Conservation (phyloP, 139 green algal species). For the Volvox reticuliferus region DNA sequence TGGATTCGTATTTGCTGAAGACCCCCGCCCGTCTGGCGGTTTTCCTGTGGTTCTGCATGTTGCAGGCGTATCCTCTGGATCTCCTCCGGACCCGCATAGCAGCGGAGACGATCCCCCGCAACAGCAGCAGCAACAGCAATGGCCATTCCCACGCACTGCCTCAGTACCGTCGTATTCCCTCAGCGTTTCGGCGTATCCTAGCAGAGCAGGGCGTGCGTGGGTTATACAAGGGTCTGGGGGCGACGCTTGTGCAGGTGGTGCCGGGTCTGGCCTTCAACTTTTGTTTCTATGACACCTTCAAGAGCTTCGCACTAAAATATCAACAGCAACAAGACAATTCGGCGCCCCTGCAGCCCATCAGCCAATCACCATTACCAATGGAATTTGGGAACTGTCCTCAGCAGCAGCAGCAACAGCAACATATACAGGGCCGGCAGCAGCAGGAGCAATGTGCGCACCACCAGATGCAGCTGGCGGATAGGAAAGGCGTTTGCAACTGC, state of each 20-base stretch:
- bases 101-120: conserved; percentile 62
- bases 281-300: conserved; percentile 85
- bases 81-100: conserved; percentile 93
- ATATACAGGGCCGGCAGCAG: neutral
- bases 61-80: conserved; percentile 93
- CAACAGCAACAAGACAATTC: neutral
- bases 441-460: neutral
- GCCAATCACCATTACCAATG: neutral
- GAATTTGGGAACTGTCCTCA: neutral
- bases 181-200: conserved; percentile 81
- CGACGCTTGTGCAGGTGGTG: conserved; percentile 91
- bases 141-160: neutral
- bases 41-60: too few species aligned
- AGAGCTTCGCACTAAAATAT: neutral
- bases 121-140: neutral
- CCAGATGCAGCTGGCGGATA: neutral
- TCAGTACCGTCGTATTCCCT: conserved; percentile 83
- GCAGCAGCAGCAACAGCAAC: neutral
- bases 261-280: conserved; percentile 95
- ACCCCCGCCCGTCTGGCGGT: too few species aligned
- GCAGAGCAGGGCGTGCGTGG: conserved; percentile 85
- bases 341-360: neutral
- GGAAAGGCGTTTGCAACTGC: neutral
- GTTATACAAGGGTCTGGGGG: conserved; percentile 93
- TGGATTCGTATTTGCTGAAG: too few species aligned